phyloP scores from a whole-genome alignment of 768 basidiomycete genomes.

The Pulveroboletus sp. region DNA sequence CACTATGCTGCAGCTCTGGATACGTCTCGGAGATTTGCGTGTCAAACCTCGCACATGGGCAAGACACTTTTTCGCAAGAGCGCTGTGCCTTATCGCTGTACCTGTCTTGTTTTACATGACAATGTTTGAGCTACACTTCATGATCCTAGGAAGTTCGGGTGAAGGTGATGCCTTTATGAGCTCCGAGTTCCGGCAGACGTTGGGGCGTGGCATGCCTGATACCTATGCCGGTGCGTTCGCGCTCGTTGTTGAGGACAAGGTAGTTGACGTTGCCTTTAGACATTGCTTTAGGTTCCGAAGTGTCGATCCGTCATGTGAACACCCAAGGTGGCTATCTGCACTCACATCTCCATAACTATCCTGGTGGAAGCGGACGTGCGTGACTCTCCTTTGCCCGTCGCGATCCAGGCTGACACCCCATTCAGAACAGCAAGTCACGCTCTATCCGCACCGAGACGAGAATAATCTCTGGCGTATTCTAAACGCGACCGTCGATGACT shows the following conservation, averaged over 20 bases:
- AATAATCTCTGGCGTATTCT: conserved; percentile 91
- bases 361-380: conserved; percentile 85
- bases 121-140: conserved; percentile 96
- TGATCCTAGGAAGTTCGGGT: conserved; percentile 82
- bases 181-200: conserved; percentile 95
- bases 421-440: conserved; percentile 94
- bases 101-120: conserved; percentile 89
- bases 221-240: conserved; percentile 75
- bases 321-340: conserved; percentile 99
- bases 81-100: conserved; percentile 81
- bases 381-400: conserved; percentile 3
- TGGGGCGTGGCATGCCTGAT: conserved; percentile 85
- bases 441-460: conserved; percentile 98
- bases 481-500: conserved; percentile 57
- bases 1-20: conserved; percentile 85
- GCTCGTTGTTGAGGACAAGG: neutral
- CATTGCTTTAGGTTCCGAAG: conserved; percentile 74
- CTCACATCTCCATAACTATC: conserved; percentile 88
- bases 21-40: conserved; percentile 79
- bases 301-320: conserved; percentile 86
- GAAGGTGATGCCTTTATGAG: conserved; percentile 99
- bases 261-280: conserved; percentile 41
- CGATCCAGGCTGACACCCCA: neutral
- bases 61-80: conserved; percentile 84
- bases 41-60: conserved; percentile 72